These are phyloP conservation scores for Nepenthes alata DNA, from an alignment of 179 eudicot genomes.

Conservation along the genomic window DNA sequence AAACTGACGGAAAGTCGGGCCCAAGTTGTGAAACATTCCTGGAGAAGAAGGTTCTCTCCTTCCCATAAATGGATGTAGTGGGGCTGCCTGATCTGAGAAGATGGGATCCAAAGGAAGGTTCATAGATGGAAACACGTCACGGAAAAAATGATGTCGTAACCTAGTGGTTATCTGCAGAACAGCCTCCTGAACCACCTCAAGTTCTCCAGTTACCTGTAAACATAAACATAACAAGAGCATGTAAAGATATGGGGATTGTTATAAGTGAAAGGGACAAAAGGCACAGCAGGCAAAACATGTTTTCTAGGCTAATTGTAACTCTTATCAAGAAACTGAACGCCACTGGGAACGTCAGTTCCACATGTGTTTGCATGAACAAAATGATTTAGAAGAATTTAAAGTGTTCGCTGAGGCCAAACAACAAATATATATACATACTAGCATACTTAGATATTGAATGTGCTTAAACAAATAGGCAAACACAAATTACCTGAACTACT, in stretches of 20 bases:
- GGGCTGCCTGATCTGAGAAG: slow-evolving; percentile 53
- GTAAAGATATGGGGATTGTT: not conserved
- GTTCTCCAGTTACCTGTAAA: slow-evolving; percentile 73
- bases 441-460: not conserved
- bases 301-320: no score
- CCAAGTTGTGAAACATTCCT: slow-evolving; percentile 40
- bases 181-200: slow-evolving; percentile 75
- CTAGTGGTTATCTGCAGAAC: slow-evolving; percentile 74
- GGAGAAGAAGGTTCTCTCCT: slow-evolving; percentile 66
- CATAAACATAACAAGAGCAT: not conserved
- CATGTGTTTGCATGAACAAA: no score
- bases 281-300: not conserved
- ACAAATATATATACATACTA: not conserved
- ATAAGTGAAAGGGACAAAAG: not conserved
- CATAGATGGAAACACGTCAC: slow-evolving; percentile 63
- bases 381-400: no score
- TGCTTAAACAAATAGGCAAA: not conserved
- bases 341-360: no score
- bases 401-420: no score
- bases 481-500: slow-evolving; percentile 62
- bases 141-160: slow-evolving; percentile 63
- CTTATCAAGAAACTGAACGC: no score
- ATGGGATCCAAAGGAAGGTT: slow-evolving; percentile 33
- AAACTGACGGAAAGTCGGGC: slow-evolving; percentile 57
- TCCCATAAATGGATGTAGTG: slow-evolving; percentile 48